Percentiles rank a stretch among this genome's conserved stretches.
Conservation (phyloP, 129 eudicot genomes). For the Centella asiatica region DNA sequence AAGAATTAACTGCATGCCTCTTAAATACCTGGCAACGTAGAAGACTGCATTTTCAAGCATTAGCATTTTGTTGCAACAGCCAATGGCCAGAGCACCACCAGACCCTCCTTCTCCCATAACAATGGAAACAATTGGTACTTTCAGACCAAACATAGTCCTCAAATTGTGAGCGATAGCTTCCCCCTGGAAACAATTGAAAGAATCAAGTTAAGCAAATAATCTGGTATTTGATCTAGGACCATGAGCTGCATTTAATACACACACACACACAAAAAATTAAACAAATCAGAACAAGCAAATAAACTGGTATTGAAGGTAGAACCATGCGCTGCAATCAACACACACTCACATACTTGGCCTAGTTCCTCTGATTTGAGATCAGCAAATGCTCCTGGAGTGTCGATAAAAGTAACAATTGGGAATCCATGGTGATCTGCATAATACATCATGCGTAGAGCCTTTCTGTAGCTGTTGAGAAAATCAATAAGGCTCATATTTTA, state of each 20-base stretch:
- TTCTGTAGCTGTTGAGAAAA: conserved; percentile 48
- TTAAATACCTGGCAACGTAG: conserved; percentile 81
- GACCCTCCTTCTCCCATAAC: conserved; percentile 96
- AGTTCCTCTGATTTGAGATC: conserved; percentile 77
- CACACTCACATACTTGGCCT: conserved; percentile 61
- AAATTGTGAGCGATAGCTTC: conserved; percentile 88
- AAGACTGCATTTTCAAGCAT: conserved; percentile 84
- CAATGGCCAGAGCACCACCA: conserved; percentile 86
- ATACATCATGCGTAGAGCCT: conserved; percentile 82
- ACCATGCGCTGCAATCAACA: neutral
- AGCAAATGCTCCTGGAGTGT: conserved; percentile 97
- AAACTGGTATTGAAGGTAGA: neutral
- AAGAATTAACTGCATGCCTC: neutral
- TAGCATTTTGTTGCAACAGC: conserved; percentile 67
- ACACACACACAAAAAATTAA: conserved; percentile 35
- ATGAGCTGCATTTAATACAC: neutral
- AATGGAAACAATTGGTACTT: conserved; percentile 78
- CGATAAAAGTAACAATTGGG: conserved; percentile 83
- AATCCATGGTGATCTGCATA: conserved; percentile 97
- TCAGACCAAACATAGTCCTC: conserved; percentile 77
- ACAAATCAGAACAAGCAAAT: conserved; percentile 9
- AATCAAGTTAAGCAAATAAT: conserved; percentile 8
- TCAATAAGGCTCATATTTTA: conserved; percentile 9
- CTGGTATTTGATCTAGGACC: neutral
- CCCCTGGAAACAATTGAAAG: conserved; percentile 41